A percentile compares a stretch with the other conserved stretches of the same genome.
Evolutionary conservation across 179 eudicot species (phyloP).

Genomic region (Silene vulgaris): DNA sequence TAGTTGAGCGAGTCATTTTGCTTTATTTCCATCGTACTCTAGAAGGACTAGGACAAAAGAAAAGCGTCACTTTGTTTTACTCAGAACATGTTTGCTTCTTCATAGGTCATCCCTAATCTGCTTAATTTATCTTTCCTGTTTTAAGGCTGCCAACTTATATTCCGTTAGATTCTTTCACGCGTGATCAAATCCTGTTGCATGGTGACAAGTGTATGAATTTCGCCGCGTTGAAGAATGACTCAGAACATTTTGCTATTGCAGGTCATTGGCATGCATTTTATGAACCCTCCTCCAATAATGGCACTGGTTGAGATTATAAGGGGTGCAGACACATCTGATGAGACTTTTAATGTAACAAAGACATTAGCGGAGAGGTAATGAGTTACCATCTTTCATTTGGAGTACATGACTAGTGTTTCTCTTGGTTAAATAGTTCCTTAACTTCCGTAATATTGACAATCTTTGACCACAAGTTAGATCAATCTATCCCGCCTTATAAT

Average conservation of each 20-base stretch:
- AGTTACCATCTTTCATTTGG: conserved; percentile 4
- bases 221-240: neutral
- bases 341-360: conserved; percentile 56
- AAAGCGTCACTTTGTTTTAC: neutral
- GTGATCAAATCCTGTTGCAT: conserved; percentile 4
- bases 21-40: too few relatives aligned
- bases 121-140: neutral
- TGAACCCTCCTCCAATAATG: conserved; percentile 94
- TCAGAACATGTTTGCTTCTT: neutral
- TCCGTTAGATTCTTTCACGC: neutral
- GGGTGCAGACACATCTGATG: conserved; percentile 85
- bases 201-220: neutral
- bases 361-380: conserved; percentile 70
- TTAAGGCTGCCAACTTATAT: neutral
- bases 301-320: conserved; percentile 73
- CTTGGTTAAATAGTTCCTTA: neutral
- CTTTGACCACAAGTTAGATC: neutral
- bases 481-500: neutral
- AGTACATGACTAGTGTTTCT: neutral
- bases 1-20: too few relatives aligned
- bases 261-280: conserved; percentile 96
- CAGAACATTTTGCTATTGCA: conserved; percentile 25
- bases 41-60: too few relatives aligned
- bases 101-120: neutral
- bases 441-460: neutral